Percentiles rank a stretch among this genome's conserved stretches.
Conservation (phyloP, 257 asterid species). For the Anisodus acutangulus region DNA sequence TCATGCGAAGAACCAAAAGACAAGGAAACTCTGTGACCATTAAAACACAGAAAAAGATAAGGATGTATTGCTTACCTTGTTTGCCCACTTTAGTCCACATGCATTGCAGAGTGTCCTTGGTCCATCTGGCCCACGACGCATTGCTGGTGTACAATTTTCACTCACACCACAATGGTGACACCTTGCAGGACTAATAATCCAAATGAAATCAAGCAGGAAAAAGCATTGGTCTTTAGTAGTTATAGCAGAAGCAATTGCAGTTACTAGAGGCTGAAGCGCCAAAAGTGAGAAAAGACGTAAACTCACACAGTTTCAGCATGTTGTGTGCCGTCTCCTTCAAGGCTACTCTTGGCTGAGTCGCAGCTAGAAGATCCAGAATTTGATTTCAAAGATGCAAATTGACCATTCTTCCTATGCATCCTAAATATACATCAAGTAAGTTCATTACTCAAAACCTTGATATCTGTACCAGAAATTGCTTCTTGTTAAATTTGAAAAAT, state of each 20-base stretch:
- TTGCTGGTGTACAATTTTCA: slow-evolving; percentile 46
- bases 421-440: slow-evolving; percentile 34
- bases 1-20: neutral
- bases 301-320: slow-evolving; percentile 42
- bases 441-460: slow-evolving; percentile 15
- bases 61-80: slow-evolving; percentile 34
- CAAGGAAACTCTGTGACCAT: slow-evolving; percentile 13
- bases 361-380: slow-evolving; percentile 40
- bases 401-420: slow-evolving; percentile 53
- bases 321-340: slow-evolving; percentile 37
- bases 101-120: slow-evolving; percentile 55
- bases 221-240: neutral
- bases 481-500: slow-evolving; percentile 7
- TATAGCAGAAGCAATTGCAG: neutral
- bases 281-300: neutral
- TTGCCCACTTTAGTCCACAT: slow-evolving; percentile 55
- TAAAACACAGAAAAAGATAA: neutral
- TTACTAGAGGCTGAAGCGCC: slow-evolving; percentile 18
- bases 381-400: slow-evolving; percentile 46
- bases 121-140: slow-evolving; percentile 57
- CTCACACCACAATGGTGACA: slow-evolving; percentile 47
- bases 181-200: slow-evolving; percentile 33
- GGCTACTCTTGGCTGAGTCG: slow-evolving; percentile 36
- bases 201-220: slow-evolving; percentile 30
- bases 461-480: neutral